Percentiles rank a stretch among this genome's conserved stretches.
These are phyloP conservation scores for Magnolia kwangsiensis DNA, from an alignment of 164 flowering plant species.

Conservation along the genomic window DNA sequence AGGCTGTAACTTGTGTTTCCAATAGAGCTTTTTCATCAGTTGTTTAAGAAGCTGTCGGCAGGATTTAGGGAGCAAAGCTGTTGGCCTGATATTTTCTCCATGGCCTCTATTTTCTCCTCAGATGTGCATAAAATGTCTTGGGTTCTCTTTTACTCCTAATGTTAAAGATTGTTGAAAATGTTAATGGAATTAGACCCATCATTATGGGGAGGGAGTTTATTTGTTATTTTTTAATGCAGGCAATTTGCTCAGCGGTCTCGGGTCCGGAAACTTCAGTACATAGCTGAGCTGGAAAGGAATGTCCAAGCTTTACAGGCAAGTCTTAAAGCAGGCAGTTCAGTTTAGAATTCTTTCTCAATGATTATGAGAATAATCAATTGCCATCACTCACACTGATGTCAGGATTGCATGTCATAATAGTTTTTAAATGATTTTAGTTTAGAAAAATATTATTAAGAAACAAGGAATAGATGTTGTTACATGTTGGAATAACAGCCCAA, in stretches of 20 bases:
- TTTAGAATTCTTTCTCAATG: neutral
- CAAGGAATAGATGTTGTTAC: neutral
- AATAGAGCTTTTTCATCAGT: too few species aligned
- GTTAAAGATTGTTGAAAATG: too few species aligned
- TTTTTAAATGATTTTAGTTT: neutral
- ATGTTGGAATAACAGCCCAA: neutral
- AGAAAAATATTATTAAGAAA: neutral
- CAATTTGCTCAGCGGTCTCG: constrained; percentile 95
- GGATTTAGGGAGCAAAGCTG: neutral
- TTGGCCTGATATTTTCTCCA: neutral
- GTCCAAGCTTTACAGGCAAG: constrained; percentile 83
- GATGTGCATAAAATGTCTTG: neutral
- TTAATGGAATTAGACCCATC: neutral
- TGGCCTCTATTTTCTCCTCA: neutral
- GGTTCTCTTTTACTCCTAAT: neutral
- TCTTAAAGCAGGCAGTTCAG: neutral
- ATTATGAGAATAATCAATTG: neutral
- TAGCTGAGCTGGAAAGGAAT: constrained; percentile 88
- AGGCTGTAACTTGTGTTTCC: too few species aligned
- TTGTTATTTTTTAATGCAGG: constrained; percentile 37
- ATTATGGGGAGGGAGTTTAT: neutral
- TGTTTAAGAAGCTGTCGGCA: neutral
- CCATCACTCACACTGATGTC: neutral
- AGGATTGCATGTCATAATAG: neutral
- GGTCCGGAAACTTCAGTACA: constrained; percentile 95